Base-by-base conservation (phyloP, 805 yeast genomes). In the Ogataea corticis region DNA sequence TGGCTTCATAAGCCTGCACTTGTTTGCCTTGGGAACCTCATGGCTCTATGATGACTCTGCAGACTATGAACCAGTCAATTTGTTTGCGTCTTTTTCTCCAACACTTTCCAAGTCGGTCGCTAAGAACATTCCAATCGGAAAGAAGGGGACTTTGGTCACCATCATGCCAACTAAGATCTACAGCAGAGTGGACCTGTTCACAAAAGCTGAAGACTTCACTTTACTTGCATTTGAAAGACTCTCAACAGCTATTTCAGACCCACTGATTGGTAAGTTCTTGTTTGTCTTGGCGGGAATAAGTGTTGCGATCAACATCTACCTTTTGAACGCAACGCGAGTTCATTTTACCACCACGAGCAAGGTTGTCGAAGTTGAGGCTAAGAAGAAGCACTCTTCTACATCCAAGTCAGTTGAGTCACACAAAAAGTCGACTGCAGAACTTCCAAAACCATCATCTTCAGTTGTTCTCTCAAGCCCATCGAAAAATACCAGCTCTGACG, bases 311-410 rank as follows among this genome's bases (percentile, higher is more conserved):
- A 94, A 94, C 63, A 81, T 86, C 41, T 92, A 91, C 65, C 75
- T 94, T 54, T 76, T 92, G 63, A 88, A 89, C 58, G 94, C 88
- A 46, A 85, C 96, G n/a, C 78, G 87, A 64, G 73, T 76, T 43
- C 87, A 85, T 55, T 63, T 36, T 61, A 65, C 44, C 70, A 45
- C 52, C 27, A 44, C 41, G 18, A 37, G 31, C 1, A 37, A 44
- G 6, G 23, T 47, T 16, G 30, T 33, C 11, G 28, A 19, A 7
- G 44, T 31, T 14, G 51, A 42, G 32, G 47, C 28, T 9, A 41
- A 48, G 38, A 51, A 50, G 43, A 51, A 49, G 35, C 45, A 34
- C 18, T 14, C 13, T n/a, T 19, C 46, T n/a, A n/a, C n/a, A 3
- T 28, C 52, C 11, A 54, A 42, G 33, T 36, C 51, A 2, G 35